These are phyloP conservation scores for Dendrobium huoshanense DNA, from an alignment of 106 monocot genomes.

Conservation along the genomic window DNA sequence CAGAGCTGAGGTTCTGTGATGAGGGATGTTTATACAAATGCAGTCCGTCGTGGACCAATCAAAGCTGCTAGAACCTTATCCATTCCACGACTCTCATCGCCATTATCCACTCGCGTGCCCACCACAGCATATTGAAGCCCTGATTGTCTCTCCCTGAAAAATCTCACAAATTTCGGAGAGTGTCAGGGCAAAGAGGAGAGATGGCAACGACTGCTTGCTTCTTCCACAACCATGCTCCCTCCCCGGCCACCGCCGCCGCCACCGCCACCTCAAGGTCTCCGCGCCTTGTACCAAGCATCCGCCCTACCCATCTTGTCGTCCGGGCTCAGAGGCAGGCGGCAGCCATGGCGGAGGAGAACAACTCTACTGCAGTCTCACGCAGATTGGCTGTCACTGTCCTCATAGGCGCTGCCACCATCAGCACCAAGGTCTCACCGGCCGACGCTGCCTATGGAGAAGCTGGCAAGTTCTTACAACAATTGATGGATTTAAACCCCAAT, in stretches of 20 bases:
- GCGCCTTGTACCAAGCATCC: conserved; percentile 13
- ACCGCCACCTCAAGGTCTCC: conserved; percentile 18
- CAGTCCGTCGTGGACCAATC: conserved; percentile 51
- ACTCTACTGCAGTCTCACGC: conserved; percentile 41
- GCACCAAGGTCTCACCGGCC: conserved; percentile 66
- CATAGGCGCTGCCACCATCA: conserved; percentile 59
- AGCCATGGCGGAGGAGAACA: conserved; percentile 12
- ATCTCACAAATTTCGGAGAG: background rate
- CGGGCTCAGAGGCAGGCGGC: conserved; percentile 53
- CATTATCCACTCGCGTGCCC: conserved; percentile 12
- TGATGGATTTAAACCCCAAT: background rate
- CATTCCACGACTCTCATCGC: conserved; percentile 23
- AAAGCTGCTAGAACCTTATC: conserved; percentile 49
- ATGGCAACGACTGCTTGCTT: conserved; percentile 88
- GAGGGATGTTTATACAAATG: no score
- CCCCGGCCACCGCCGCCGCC: conserved; percentile 12
- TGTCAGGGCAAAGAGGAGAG: conserved; percentile 4
- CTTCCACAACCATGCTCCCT: conserved; percentile 64
- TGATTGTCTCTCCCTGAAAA: background rate
- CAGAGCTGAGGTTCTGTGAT: no score
- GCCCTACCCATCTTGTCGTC: conserved; percentile 49
- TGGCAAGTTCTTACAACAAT: conserved; percentile 24
- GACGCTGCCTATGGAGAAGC: conserved; percentile 93
- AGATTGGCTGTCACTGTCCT: conserved; percentile 73
- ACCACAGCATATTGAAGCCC: conserved; percentile 3